These are phyloP conservation scores for Cladosporium sp. DNA, from an alignment of 2,329 filamentous ascomycete species.

Conservation along the genomic window DNA sequence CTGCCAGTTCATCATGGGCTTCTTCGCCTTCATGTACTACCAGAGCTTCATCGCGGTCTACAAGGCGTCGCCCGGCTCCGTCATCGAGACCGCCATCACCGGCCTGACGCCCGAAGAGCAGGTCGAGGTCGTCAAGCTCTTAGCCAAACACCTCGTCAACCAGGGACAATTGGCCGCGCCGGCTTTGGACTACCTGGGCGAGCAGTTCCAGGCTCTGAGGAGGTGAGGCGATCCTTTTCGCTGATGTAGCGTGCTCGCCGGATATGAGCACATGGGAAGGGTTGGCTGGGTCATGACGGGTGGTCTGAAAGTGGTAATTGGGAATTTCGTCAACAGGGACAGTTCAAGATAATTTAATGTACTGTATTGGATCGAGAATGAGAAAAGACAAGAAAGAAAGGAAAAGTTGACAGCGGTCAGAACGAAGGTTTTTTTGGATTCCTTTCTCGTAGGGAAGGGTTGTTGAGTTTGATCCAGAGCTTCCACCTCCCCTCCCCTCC, in stretches of 20 bases:
- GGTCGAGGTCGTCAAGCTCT: constrained; percentile 66
- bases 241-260: background rate
- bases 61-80: constrained; percentile 76
- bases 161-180: constrained; percentile 55
- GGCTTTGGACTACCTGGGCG: constrained; percentile 39
- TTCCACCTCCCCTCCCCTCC: too few relatives aligned
- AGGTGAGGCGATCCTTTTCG: background rate
- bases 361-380: background rate
- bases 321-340: constrained; percentile 2
- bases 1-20: constrained; percentile 99
- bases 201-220: constrained; percentile 22
- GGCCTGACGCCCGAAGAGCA: constrained; percentile 87
- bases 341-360: constrained; percentile 11
- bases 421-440: background rate
- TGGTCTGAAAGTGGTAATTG: too few relatives aligned
- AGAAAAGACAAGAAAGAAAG: background rate
- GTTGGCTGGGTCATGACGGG: background rate
- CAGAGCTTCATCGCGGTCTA: constrained; percentile 89
- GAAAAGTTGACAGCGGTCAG: background rate
- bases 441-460: background rate
- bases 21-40: constrained; percentile 98
- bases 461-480: too few relatives aligned
- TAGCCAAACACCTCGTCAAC: constrained; percentile 62
- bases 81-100: constrained; percentile 88
- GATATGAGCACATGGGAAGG: background rate